Evolutionary conservation across 2,329 filamentous ascomycete genomes (phyloP).

Genomic region (Dendryphion nanum): DNA sequence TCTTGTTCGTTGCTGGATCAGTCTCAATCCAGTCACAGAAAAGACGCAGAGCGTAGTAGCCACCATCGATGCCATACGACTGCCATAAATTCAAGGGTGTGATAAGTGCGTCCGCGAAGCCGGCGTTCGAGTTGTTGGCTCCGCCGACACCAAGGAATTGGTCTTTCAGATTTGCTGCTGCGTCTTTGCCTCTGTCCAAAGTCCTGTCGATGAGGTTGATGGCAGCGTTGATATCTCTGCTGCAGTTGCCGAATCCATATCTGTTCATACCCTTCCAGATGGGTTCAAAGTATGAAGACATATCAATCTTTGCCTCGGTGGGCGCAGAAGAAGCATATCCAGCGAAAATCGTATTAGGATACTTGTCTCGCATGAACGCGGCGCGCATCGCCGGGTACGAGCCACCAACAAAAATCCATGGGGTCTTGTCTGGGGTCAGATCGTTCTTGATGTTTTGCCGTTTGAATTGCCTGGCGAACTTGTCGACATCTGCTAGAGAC

Average conservation of each 20-base stretch:
- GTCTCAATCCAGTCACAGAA: slow-evolving; percentile 51
- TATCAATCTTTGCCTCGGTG: slow-evolving; percentile 49
- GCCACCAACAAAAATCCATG: slow-evolving; percentile 41
- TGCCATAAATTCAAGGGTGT: slow-evolving; percentile 47
- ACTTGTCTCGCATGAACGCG: slow-evolving; percentile 39
- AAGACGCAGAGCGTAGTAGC: slow-evolving; percentile 28
- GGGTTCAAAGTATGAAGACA: slow-evolving; percentile 53
- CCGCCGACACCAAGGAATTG: slow-evolving; percentile 50
- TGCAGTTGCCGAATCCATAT: slow-evolving; percentile 48
- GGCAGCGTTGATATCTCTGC: slow-evolving; percentile 49
- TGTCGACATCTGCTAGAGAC: slow-evolving; percentile 41
- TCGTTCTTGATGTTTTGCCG: slow-evolving; percentile 33
- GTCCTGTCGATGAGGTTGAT: slow-evolving; percentile 50
- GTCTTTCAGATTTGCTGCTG: slow-evolving; percentile 45
- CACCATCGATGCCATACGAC: slow-evolving; percentile 42
- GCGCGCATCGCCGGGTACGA: slow-evolving; percentile 40
- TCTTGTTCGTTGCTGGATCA: slow-evolving; percentile 37
- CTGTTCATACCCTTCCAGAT: slow-evolving; percentile 47
- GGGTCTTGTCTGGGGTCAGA: slow-evolving; percentile 34
- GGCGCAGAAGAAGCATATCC: slow-evolving; percentile 38
- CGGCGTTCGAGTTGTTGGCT: slow-evolving; percentile 46
- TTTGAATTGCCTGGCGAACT: slow-evolving; percentile 42
- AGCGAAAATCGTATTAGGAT: slow-evolving; percentile 39
- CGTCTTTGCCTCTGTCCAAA: slow-evolving; percentile 32
- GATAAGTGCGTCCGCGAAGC: slow-evolving; percentile 46